Base-by-base conservation (phyloP, 176 grass and related monocot species). In the sorghum (Sorghum bicolor) region DNA sequence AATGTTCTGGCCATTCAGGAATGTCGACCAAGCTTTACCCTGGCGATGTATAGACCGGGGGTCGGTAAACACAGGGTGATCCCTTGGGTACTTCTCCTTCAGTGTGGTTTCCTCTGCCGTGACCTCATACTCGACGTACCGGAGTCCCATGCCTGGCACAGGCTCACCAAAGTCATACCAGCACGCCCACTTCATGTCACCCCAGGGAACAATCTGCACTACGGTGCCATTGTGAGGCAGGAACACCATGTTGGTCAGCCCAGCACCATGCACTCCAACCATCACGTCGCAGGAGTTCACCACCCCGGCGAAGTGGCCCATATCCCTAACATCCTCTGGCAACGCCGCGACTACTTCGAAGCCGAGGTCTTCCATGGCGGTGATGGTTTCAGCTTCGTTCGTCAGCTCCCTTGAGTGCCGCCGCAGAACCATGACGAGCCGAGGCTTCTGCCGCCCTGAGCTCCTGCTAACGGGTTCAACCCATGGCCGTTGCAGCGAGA, bases 181-280 rank as follows among this genome's bases (percentile, higher is more conserved):
- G 76, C 67, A 86, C 24, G 83, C 44, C 80, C 70, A 74, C 70
- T 84, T 80, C 64, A 95, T 50, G 12, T 19, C 84, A 0, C 93
- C 44, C 44, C 90, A 90, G 22, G 90, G 93, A 96, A 96, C 47
- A 77, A 96, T 96, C 80, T 96, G 93, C 50, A 96, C 60, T 0
- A 90, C 7, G 2, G 87, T 90, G 20, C 80, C 88, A 15, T 96
- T 87, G 43, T 73, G 40, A 1, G 94, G 86, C 43, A 97, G 76
- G 83, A 97, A 97, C 90, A 97, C 77, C 67, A 88, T 76, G 80
- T 97, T 94, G 5, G 92, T 91, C 10, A 97, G 88, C 5, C 90
- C 94, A 0, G 94, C 90, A 0, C 94, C 94, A 32, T 97, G 94
- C 34, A 97, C 92, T 0, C 92, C 94, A 17, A 94, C 8, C 74